Evolutionary conservation across 1,139 yeast species (phyloP).

Genomic region (Suhomyces atakaporum): DNA sequence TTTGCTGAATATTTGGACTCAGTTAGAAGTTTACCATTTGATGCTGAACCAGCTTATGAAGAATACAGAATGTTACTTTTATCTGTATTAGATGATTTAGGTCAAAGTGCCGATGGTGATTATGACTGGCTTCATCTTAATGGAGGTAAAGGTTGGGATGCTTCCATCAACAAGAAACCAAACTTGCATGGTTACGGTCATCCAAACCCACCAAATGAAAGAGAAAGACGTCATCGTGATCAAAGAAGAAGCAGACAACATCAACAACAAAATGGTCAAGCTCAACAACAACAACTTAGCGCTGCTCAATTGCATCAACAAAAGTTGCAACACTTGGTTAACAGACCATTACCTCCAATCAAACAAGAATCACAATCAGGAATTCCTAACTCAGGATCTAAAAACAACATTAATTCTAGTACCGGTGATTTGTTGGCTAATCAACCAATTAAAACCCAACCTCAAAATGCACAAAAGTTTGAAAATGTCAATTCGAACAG

Average conservation of each 20-base stretch:
- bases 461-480: slow-evolving; percentile 20
- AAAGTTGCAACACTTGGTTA: slow-evolving; percentile 52
- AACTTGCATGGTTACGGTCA: slow-evolving; percentile 80
- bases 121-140: slow-evolving; percentile 86
- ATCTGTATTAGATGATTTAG: slow-evolving; percentile 33
- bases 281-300: slow-evolving; percentile 33
- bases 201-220: slow-evolving; percentile 58
- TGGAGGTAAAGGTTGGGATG: slow-evolving; percentile 84
- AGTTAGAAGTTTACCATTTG: slow-evolving; percentile 71
- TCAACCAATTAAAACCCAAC: slow-evolving; percentile 19
- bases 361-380: slow-evolving; percentile 41
- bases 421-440: slow-evolving; percentile 16
- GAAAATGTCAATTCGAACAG: slow-evolving; percentile 24
- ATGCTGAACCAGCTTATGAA: slow-evolving; percentile 70
- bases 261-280: slow-evolving; percentile 29
- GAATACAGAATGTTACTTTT: slow-evolving; percentile 59
- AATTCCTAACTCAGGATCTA: slow-evolving; percentile 16
- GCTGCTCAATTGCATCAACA: slow-evolving; percentile 53
- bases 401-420: slow-evolving; percentile 17
- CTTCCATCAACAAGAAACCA: slow-evolving; percentile 74
- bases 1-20: slow-evolving; percentile 75
- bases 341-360: slow-evolving; percentile 53
- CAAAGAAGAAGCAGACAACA: slow-evolving; percentile 47
- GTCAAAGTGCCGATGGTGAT: slow-evolving; percentile 55
- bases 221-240: slow-evolving; percentile 38